Evolutionary conservation across 805 yeast species (phyloP), one percentile per base, ranked within the genome.

Genomic region (Suhomyces sp.): DNA sequence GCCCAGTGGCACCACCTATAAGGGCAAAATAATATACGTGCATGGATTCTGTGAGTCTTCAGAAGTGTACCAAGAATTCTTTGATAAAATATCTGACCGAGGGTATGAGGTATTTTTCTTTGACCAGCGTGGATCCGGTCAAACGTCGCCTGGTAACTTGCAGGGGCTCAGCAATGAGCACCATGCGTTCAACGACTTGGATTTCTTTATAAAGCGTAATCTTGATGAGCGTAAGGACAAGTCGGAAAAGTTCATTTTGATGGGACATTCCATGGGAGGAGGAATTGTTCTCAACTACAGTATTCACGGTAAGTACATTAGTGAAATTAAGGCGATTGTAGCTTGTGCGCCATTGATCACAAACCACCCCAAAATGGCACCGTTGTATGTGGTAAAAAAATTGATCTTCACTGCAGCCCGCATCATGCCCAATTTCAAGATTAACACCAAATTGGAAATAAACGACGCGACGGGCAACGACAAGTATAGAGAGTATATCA

Each of bases 181-280:
- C 45, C 79, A 78, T 54, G 79, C 81, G 1, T 83, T 80, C 60
- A 72, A 76, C 22, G 92, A 85, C 62, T 70, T 87, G 58, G 83
- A 85, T 50, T 79, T 72, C 59, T 79, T 87, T 64, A 66, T 85
- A 49, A 70, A 79, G 51, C 62, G 61, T 44, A 77, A 77, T 48
- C 59, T 77, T 20, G 73, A 76, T 17, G 71, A 72, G 25, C 54
- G 67, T 39, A 49, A 50, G 10, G 65, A 62, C 50, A 46, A 64
- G 5, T 43, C 51, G 2, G 74, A 72, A 46, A 79, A 79, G 54
- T 58, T 86, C 29, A 77, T 72, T 58, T 60, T 88, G 44, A 71
- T 79, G 60, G 91, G 93, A 1, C 89, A 84, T 57, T 86, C 91
- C 8, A 86, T 88, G 92, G 96, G 96, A 47, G 93, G 93, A 19